Evolutionary conservation across 2,329 filamentous ascomycete genomes (phyloP), one percentile per base, ranked within the genome.

Genomic region (Pseudophaeomoniella oleicola): DNA sequence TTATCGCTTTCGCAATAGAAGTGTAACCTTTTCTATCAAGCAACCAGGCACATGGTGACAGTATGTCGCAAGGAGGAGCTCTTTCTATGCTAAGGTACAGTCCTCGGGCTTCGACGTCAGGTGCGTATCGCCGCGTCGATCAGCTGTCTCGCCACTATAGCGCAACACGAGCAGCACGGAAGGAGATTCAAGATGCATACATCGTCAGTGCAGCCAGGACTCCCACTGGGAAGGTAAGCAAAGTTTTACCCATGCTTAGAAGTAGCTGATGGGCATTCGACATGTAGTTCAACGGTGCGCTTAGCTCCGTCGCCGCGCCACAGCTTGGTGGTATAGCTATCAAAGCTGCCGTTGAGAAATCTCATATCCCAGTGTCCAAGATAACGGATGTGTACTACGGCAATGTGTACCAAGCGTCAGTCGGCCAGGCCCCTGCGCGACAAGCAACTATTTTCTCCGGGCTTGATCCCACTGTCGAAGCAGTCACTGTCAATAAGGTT

Each of bases 321-420:
- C 72, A 82, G 52, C 80, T 98, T 33, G 90, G 84, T 46, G 85
- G 88, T 18, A 77, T 78, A 12, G 90, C 87, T 40, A 96, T 98
- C 65, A 90, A 87, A 59, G 81, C 85, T 33, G 90, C 90, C 17
- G 61, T 98, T 37, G 73, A 79, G 48, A 93, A 90, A 60, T 92
- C 87, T 36, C 78, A 76, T 45, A 72, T 96, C 4, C 87, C 90
- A 2, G 58, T 75, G 36, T 75, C 79, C 19, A 81, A 81, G 54
- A 84, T 96, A 51, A 81, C 79, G 44, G 82, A 93, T 60, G 85
- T 96, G 12, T 96, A 96, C 66, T 93, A 96, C 83, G 90, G 90
- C 54, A 93, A 94, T 52, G 90, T 96, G 6, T 71, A 96, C 30
- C 79, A 86, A 57, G 88, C 71, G 32, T 73, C 72, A 13, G 72